A percentile compares a stretch with the other conserved stretches of the same genome.
Evolutionary conservation across 352 stramenopile genomes (phyloP).

Genomic region (Phytophthora ohioensis): DNA sequence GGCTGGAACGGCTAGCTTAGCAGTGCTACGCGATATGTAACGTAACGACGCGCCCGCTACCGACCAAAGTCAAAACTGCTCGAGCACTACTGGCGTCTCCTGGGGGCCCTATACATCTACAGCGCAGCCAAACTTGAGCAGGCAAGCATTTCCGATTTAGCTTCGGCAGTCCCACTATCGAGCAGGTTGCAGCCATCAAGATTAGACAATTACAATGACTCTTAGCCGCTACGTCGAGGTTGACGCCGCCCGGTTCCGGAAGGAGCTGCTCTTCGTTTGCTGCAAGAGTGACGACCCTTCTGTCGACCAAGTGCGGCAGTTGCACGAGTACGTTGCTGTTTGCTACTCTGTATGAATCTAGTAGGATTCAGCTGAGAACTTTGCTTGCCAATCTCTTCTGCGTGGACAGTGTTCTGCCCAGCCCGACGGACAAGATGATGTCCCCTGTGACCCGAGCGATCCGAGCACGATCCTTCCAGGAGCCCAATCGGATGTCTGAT

Average conservation of each 20-base stretch:
- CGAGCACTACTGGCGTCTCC: background rate
- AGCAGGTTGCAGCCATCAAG: conserved; percentile 6
- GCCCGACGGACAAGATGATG: conserved; percentile 74
- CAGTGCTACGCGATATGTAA: conserved; percentile 4
- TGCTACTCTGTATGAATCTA: background rate
- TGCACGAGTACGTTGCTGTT: conserved; percentile 41
- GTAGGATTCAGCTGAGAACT: background rate
- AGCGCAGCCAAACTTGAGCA: background rate
- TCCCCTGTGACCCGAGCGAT: conserved; percentile 68
- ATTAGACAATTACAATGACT: conserved; percentile 23
- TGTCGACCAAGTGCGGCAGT: conserved; percentile 36
- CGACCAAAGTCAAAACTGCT: conserved; percentile 33
- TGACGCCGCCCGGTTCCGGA: conserved; percentile 37
- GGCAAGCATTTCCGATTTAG: conserved; percentile 23
- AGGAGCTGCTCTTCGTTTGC: conserved; percentile 46
- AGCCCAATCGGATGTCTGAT: conserved; percentile 20
- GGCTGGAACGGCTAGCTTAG: no score
- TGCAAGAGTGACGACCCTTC: conserved; percentile 38
- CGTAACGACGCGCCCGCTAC: conserved; percentile 9
- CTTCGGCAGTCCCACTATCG: conserved; percentile 18
- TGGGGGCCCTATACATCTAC: no score
- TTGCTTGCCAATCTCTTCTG: conserved; percentile 11
- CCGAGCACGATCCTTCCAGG: conserved; percentile 28
- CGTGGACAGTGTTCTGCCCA: conserved; percentile 56
- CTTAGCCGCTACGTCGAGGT: conserved; percentile 23